Evolutionary conservation across 2,329 filamentous ascomycete genomes (phyloP).

Genomic region (Sordariomycetes sp.): DNA sequence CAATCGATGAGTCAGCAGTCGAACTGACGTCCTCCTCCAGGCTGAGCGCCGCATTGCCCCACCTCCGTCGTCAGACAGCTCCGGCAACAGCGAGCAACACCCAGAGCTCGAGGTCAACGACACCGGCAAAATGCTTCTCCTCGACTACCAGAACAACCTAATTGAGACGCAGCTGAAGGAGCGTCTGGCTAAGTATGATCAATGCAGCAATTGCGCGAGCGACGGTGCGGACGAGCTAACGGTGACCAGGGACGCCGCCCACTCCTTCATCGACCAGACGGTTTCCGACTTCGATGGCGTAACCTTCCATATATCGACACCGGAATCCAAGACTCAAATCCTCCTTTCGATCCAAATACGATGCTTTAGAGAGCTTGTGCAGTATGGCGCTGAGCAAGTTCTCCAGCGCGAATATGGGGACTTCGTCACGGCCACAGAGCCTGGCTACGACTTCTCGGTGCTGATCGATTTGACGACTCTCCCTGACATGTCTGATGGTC

Average conservation of each 20-base stretch:
- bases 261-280: slow-evolving; percentile 89
- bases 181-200: slow-evolving; percentile 75
- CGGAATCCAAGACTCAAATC: slow-evolving; percentile 88
- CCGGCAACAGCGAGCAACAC: slow-evolving; percentile 5
- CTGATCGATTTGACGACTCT: slow-evolving; percentile 81
- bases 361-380: slow-evolving; percentile 86
- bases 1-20: no score
- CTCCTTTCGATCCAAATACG: slow-evolving; percentile 90
- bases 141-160: slow-evolving; percentile 98
- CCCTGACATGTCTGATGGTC: slow-evolving; percentile 38
- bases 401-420: slow-evolving; percentile 90
- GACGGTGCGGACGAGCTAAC: slow-evolving; percentile 18
- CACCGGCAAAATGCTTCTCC: slow-evolving; percentile 64
- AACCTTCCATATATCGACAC: slow-evolving; percentile 96
- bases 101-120: slow-evolving; percentile 4
- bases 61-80: slow-evolving; percentile 29
- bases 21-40: slow-evolving; percentile 14
- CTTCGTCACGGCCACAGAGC: slow-evolving; percentile 80
- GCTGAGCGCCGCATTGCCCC: slow-evolving; percentile 22
- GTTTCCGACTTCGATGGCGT: slow-evolving; percentile 99
- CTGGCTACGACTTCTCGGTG: slow-evolving; percentile 93
- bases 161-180: slow-evolving; percentile 95
- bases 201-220: neutral
- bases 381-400: slow-evolving; percentile 87
- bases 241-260: slow-evolving; percentile 57